A percentile compares a stretch with the other conserved stretches of the same genome.
phyloP scores from a whole-genome alignment of 768 basidiomycete species.

The Imleria badia region DNA sequence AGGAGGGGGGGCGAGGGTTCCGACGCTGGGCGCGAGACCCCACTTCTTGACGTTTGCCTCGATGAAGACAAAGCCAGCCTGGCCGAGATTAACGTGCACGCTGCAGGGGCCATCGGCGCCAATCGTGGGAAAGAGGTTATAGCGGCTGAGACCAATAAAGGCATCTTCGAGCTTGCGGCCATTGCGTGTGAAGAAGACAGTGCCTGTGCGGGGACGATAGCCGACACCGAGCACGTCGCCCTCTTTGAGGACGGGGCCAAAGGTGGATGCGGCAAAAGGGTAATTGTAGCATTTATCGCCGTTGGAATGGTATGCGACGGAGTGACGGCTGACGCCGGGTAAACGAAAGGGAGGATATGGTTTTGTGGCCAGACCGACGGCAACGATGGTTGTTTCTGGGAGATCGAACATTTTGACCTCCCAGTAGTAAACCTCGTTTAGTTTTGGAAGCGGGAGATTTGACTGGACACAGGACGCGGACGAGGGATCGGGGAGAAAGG shows the following conservation, averaged over 20 bases:
- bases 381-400: slow-evolving; percentile 81
- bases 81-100: slow-evolving; percentile 96
- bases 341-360: slow-evolving; percentile 95
- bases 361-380: slow-evolving; percentile 93
- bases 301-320: slow-evolving; percentile 93
- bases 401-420: slow-evolving; percentile 99
- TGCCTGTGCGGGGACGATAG: slow-evolving; percentile 93
- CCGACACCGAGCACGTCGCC: slow-evolving; percentile 96
- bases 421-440: slow-evolving; percentile 99
- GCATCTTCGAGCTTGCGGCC: slow-evolving; percentile 97
- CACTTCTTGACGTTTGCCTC: slow-evolving; percentile 99
- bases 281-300: slow-evolving; percentile 98
- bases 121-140: slow-evolving; percentile 96
- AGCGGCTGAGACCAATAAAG: slow-evolving; percentile 82
- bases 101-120: slow-evolving; percentile 96
- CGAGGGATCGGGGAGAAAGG: slow-evolving; percentile 94
- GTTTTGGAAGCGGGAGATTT: slow-evolving; percentile 92
- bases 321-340: slow-evolving; percentile 81
- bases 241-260: slow-evolving; percentile 83
- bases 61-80: slow-evolving; percentile 98
- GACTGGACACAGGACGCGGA: slow-evolving; percentile 95
- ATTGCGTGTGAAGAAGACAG: slow-evolving; percentile 99
- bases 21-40: slow-evolving; percentile 96
- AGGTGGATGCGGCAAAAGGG: slow-evolving; percentile 84
- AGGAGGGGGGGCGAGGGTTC: slow-evolving; percentile 95